Evolutionary conservation across 306 rosid species (phyloP).

Genomic region (Dalbergia cochinchinensis): DNA sequence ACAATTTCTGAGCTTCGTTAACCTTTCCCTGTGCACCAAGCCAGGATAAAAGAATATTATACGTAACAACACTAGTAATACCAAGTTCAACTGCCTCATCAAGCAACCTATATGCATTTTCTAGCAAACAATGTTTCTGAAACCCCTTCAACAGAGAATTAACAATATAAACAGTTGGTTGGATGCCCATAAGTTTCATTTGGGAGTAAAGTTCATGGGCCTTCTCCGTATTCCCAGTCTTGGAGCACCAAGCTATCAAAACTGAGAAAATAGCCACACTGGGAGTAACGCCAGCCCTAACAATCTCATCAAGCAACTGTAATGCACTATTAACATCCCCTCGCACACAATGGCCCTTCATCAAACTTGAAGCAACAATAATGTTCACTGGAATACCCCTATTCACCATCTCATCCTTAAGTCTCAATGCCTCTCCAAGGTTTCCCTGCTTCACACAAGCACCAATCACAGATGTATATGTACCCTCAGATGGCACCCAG

Average conservation of each 20-base stretch:
- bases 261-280: constrained; percentile 57
- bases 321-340: constrained; percentile 68
- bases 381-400: constrained; percentile 58
- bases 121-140: constrained; percentile 50
- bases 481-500: constrained; percentile 64
- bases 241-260: constrained; percentile 67
- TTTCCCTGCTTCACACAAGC: constrained; percentile 76
- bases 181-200: constrained; percentile 66
- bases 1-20: constrained; percentile 63
- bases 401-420: constrained; percentile 77
- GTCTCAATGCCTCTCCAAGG: constrained; percentile 62
- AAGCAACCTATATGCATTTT: constrained; percentile 63
- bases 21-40: constrained; percentile 61
- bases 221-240: constrained; percentile 66
- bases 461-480: constrained; percentile 57
- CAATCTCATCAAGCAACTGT: constrained; percentile 56
- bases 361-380: constrained; percentile 63
- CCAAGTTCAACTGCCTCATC: constrained; percentile 73
- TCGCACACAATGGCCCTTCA: constrained; percentile 66
- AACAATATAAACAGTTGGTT: constrained; percentile 54
- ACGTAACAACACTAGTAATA: constrained; percentile 58
- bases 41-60: constrained; percentile 63
- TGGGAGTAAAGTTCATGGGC: constrained; percentile 65
- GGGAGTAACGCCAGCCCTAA: constrained; percentile 60
- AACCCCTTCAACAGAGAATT: constrained; percentile 62